Evolutionary conservation across 73 alveolate species (phyloP).

Genomic region (Halteria grandinella): DNA sequence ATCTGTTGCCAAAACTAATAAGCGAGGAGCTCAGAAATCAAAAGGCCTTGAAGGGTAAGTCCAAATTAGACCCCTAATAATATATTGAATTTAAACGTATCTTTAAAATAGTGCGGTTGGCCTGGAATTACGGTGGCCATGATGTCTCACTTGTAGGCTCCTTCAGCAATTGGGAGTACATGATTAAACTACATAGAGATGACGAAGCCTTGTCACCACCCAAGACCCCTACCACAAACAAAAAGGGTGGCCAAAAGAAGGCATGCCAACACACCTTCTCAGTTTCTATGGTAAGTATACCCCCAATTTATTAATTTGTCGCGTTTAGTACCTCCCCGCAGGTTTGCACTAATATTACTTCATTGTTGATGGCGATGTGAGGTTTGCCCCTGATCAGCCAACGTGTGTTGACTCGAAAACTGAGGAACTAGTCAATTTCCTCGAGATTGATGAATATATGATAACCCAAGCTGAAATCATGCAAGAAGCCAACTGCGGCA

Average conservation of each 20-base stretch:
- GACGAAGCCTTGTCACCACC: slow-evolving; percentile 31
- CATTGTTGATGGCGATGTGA: slow-evolving; percentile 42
- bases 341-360: slow-evolving; percentile 48
- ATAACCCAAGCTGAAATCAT: slow-evolving; percentile 18
- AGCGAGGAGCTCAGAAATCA: slow-evolving; percentile 7
- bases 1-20: neutral
- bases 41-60: slow-evolving; percentile 50
- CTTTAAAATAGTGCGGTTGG: slow-evolving; percentile 4
- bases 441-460: slow-evolving; percentile 39
- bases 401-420: neutral
- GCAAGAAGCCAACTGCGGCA: slow-evolving; percentile 4
- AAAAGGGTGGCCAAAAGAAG: neutral
- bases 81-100: neutral
- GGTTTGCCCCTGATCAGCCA: slow-evolving; percentile 64
- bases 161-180: slow-evolving; percentile 45
- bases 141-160: slow-evolving; percentile 32
- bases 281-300: slow-evolving; percentile 38
- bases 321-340: slow-evolving; percentile 24
- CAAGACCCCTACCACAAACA: too few relatives aligned
- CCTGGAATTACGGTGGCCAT: slow-evolving; percentile 51
- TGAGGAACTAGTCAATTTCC: slow-evolving; percentile 29
- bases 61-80: neutral
- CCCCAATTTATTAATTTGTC: neutral
- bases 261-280: slow-evolving; percentile 23
- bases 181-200: slow-evolving; percentile 29